Evolutionary conservation across 75 land plant genomes (phyloP).

Genomic region (Azolla pinnata): DNA sequence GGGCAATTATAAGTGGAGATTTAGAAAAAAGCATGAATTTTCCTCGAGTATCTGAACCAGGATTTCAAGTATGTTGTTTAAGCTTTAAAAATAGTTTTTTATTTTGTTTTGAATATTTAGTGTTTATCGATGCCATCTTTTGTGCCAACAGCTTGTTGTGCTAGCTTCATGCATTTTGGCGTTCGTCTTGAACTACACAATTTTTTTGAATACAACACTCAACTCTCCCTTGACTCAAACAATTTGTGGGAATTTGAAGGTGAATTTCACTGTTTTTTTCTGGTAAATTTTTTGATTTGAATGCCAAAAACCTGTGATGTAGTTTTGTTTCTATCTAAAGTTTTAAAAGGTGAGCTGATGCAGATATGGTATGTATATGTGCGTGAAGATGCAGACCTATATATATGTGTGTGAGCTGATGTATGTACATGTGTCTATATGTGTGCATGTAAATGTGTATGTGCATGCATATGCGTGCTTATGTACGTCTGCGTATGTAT

Average conservation of each 20-base stretch:
- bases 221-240: constrained; percentile 97
- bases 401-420: too few species aligned
- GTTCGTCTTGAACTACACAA: constrained; percentile 80
- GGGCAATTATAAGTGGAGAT: constrained; percentile 83
- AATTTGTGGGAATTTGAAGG: constrained; percentile 98
- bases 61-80: constrained; percentile 55
- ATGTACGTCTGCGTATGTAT: too few species aligned
- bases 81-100: too few species aligned
- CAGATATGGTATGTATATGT: too few species aligned
- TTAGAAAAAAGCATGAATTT: constrained; percentile 54
- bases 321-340: not conserved
- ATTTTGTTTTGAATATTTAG: not conserved
- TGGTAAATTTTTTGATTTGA: not conserved
- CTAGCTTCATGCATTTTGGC: constrained; percentile 82
- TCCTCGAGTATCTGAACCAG: constrained; percentile 48
- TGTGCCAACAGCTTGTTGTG: constrained; percentile 50
- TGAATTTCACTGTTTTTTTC: constrained; percentile 8
- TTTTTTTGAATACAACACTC: constrained; percentile 90
- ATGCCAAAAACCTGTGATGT: not conserved
- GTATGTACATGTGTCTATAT: too few species aligned
- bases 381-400: too few species aligned
- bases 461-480: too few species aligned
- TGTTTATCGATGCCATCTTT: not conserved
- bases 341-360: not conserved
- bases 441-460: too few species aligned